phyloP scores from a whole-genome alignment of 192 early-diverging fungal genomes.

The Mortierella alpina region DNA sequence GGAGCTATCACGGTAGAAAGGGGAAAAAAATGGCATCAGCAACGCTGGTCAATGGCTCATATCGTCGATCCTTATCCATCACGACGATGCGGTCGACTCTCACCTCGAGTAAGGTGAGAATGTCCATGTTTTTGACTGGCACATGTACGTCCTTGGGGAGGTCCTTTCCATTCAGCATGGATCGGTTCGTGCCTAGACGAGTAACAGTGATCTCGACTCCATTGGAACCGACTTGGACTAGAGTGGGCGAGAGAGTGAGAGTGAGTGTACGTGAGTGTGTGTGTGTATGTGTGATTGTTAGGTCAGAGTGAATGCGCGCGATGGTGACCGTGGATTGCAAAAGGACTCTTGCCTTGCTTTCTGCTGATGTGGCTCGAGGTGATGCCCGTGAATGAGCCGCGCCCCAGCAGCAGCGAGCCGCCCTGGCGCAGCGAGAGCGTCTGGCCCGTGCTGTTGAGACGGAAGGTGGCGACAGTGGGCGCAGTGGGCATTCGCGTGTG shows the following conservation, averaged over 20 bases:
- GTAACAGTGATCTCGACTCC: slow-evolving; percentile 11
- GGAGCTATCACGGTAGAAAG: background rate
- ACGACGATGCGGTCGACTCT: background rate
- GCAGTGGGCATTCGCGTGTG: no score
- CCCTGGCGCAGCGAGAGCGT: background rate
- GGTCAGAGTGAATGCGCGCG: background rate
- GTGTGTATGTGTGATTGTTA: background rate
- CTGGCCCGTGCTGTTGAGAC: slow-evolving; percentile 20
- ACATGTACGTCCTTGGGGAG: slow-evolving; percentile 19
- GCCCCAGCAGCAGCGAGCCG: slow-evolving; percentile 13
- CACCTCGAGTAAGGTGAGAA: slow-evolving; percentile 43
- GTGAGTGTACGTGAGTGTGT: background rate
- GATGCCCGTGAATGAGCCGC: slow-evolving; percentile 14
- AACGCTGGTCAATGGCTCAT: background rate
- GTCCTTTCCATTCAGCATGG: slow-evolving; percentile 12
- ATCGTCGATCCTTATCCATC: no score
- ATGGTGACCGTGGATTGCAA: background rate
- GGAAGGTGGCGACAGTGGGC: slow-evolving; percentile 4
- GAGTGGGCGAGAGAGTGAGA: background rate
- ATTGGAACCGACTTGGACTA: slow-evolving; percentile 19
- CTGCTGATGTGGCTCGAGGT: slow-evolving; percentile 28
- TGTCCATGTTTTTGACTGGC: background rate
- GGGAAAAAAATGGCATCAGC: background rate
- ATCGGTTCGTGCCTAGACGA: slow-evolving; percentile 37
- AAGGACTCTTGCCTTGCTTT: slow-evolving; percentile 20